These are phyloP conservation scores for Colletotrichum sp. DNA, from an alignment of 2,329 filamentous ascomycete species.

Conservation along the genomic window DNA sequence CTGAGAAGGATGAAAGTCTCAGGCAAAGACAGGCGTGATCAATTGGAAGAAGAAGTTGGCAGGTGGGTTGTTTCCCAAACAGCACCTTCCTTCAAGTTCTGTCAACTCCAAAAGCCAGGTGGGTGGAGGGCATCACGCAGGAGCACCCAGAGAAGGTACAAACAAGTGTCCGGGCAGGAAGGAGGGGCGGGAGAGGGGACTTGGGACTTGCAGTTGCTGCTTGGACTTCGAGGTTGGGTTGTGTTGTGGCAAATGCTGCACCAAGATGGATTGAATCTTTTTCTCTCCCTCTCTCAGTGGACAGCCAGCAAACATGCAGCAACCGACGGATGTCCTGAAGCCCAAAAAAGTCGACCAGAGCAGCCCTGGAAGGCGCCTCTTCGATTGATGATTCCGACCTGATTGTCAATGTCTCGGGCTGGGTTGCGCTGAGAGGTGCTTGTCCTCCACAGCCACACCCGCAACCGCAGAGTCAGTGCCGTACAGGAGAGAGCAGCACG, in stretches of 20 bases:
- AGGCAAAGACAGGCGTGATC: neutral
- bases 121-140: conserved; percentile 12
- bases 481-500: neutral
- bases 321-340: neutral
- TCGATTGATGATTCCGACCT: neutral
- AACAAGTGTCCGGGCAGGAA: neutral
- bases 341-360: neutral
- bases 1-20: neutral
- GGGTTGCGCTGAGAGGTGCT: conserved; percentile 9
- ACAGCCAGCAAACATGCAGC: neutral
- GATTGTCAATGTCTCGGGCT: conserved; percentile 8
- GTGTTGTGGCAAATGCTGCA: neutral
- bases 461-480: neutral
- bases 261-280: neutral
- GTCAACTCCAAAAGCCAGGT: conserved; percentile 1
- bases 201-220: neutral
- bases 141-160: neutral
- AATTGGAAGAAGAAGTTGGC: neutral
- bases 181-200: neutral
- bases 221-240: neutral
- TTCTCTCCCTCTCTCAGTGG: neutral
- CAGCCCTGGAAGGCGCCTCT: neutral
- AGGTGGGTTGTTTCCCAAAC: neutral
- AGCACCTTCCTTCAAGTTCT: neutral
- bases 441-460: neutral